These are phyloP conservation scores for Combretum micranthum DNA, from an alignment of 345 rosid species.

Conservation along the genomic window DNA sequence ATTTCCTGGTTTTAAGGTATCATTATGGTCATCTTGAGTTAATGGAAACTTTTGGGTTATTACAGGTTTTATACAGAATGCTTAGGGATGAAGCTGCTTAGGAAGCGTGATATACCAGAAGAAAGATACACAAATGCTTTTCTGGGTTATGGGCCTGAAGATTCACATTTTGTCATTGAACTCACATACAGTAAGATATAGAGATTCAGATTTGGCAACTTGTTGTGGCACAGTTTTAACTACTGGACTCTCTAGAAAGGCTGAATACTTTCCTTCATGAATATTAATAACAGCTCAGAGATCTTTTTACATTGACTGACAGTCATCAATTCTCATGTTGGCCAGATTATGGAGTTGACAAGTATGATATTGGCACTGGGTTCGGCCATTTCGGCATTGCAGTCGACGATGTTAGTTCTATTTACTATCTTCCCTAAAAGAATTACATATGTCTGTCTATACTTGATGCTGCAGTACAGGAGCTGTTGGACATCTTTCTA, in stretches of 20 bases:
- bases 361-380: constrained; percentile 76
- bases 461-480: too few relatives aligned
- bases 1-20: not conserved
- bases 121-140: constrained; percentile 95
- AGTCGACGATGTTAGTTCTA: constrained; percentile 79
- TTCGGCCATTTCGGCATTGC: constrained; percentile 98
- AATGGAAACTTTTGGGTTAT: constrained; percentile 5
- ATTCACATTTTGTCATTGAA: constrained; percentile 88
- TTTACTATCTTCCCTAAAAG: not conserved
- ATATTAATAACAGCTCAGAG: too few relatives aligned
- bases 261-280: too few relatives aligned
- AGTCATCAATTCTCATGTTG: constrained; percentile 4
- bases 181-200: constrained; percentile 76
- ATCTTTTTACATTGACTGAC: not conserved
- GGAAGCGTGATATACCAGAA: constrained; percentile 97
- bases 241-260: too few relatives aligned
- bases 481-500: too few relatives aligned
- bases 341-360: constrained; percentile 94
- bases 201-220: not conserved
- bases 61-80: constrained; percentile 92
- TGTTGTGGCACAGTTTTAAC: not conserved
- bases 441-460: not conserved
- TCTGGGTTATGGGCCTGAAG: constrained; percentile 98
- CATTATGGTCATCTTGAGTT: not conserved
- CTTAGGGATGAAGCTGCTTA: constrained; percentile 91